phyloP scores from a whole-genome alignment of 768 basidiomycete species.

The Auriscalpium microsporum region DNA sequence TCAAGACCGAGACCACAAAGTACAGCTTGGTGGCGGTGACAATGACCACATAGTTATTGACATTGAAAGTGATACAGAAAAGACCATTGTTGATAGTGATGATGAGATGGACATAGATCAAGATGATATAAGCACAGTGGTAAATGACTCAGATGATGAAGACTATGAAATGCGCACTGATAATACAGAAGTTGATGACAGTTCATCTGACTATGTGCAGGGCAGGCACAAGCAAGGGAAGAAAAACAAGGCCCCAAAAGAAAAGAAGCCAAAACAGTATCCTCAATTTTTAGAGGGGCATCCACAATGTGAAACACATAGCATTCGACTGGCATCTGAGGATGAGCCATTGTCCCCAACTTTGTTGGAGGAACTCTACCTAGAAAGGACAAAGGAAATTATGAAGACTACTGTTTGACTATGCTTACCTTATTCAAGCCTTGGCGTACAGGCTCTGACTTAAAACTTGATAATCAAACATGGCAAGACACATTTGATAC shows the following conservation, averaged over 20 bases:
- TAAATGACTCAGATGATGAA: not conserved
- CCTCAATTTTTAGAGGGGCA: constrained; percentile 14
- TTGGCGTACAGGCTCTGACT: constrained; percentile 1
- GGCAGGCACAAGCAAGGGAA: too few species aligned
- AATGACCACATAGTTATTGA: too few species aligned
- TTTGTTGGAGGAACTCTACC: constrained; percentile 24
- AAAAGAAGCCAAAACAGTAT: not conserved
- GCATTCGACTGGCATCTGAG: constrained; percentile 4
- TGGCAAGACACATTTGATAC: constrained; percentile 20
- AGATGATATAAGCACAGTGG: not conserved
- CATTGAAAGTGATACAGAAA: too few species aligned
- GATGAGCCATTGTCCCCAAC: constrained; percentile 16
- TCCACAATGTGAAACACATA: constrained; percentile 19
- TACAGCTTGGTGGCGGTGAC: too few species aligned
- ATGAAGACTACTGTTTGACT: constrained; percentile 12
- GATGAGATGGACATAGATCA: too few species aligned
- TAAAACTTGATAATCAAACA: constrained; percentile 4
- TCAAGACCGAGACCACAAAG: not conserved
- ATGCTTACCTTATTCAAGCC: constrained; percentile 13
- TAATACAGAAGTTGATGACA: not conserved
- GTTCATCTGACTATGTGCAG: not conserved
- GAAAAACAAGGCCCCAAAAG: too few species aligned
- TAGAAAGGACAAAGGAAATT: constrained; percentile 18
- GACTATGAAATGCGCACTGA: not conserved
- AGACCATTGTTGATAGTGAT: too few species aligned